Evolutionary conservation across 805 yeast species (phyloP), one percentile per base, ranked within the genome.

Genomic region (Torulaspora quercuum): DNA sequence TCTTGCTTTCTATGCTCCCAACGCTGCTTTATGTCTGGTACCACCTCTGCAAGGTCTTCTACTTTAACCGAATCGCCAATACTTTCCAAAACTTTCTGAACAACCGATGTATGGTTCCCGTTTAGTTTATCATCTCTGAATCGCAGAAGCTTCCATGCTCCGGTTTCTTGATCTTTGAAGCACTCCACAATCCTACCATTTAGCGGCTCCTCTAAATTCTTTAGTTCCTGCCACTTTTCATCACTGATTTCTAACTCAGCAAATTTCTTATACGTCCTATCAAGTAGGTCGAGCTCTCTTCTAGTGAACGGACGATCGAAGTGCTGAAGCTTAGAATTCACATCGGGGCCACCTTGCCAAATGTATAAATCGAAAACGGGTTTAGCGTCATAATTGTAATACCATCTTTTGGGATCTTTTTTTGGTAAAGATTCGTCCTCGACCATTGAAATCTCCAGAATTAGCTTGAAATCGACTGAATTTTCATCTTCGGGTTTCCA

Each of bases 401-500:
- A 88, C 39, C 82, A 76, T 40, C 83, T 73, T 42, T 75, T 79
- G 1, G 83, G 80, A 56, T 80, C 82, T 43, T 77, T 75, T 26
- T 76, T 75, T 2, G 57, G 52, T 14, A 53, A 22, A 4, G 63
- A 48, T 13, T 52, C 42, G 28, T 60, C 65, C 34, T 59, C 63
- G 1, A 54, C 64, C 50, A 52, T 39, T 4, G 61, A 63, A 23
- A 59, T 56, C 27, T 68, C 66, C 17, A 66, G 60, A 18, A 81
- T 64, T 42, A 92, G 61, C 55, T 80, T 80, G 63, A 86, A 92
- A 62, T 92, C 99, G 28, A 94, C 76, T 0, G 97, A 82, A 52
- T 92, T 94, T 60, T 90, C 98, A 45, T 85, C 85, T 8, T 95
- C 86, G 2, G 98, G 97, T 55, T 92, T 92, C 99, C 99, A 92